phyloP scores from a whole-genome alignment of 768 basidiomycete species.

The Russula virescens region DNA sequence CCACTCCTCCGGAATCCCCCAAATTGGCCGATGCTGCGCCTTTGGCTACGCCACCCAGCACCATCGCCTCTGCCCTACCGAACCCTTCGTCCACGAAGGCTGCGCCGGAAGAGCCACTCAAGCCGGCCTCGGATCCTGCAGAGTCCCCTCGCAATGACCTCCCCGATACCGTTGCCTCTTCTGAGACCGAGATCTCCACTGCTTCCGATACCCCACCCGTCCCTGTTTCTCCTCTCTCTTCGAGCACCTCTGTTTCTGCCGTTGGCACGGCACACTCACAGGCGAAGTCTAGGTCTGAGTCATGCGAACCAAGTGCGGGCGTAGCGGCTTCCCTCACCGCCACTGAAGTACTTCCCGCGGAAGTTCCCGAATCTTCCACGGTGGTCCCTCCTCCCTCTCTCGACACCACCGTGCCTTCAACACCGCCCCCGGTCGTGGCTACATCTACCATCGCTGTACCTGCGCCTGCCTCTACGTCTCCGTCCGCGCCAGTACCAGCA shows the following conservation, averaged over 20 bases:
- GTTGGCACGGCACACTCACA: slow-evolving; percentile 31
- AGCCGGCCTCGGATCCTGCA: slow-evolving; percentile 11
- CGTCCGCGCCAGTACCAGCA: slow-evolving; percentile 10
- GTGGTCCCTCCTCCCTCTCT: background rate
- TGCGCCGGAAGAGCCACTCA: slow-evolving; percentile 1
- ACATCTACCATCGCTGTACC: background rate
- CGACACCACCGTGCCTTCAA: background rate
- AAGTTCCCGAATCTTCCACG: background rate
- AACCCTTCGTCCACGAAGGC: background rate
- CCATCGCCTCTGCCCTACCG: background rate
- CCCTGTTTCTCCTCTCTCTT: slow-evolving; percentile 52
- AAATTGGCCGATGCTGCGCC: slow-evolving; percentile 12
- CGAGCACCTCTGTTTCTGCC: slow-evolving; percentile 52
- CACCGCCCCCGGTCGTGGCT: background rate
- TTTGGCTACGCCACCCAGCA: background rate
- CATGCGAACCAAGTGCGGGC: background rate
- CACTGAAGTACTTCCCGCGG: slow-evolving; percentile 4
- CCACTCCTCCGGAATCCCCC: slow-evolving; percentile 40
- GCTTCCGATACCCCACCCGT: slow-evolving; percentile 41
- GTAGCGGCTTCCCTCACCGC: background rate
- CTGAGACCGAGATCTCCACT: slow-evolving; percentile 47
- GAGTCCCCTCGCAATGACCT: slow-evolving; percentile 26
- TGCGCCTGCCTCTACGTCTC: background rate
- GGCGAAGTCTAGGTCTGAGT: slow-evolving; percentile 14
- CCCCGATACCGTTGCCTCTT: slow-evolving; percentile 40